Base-by-base conservation (phyloP, 208 protist genomes). In the Leishmania aethiopica region DNA sequence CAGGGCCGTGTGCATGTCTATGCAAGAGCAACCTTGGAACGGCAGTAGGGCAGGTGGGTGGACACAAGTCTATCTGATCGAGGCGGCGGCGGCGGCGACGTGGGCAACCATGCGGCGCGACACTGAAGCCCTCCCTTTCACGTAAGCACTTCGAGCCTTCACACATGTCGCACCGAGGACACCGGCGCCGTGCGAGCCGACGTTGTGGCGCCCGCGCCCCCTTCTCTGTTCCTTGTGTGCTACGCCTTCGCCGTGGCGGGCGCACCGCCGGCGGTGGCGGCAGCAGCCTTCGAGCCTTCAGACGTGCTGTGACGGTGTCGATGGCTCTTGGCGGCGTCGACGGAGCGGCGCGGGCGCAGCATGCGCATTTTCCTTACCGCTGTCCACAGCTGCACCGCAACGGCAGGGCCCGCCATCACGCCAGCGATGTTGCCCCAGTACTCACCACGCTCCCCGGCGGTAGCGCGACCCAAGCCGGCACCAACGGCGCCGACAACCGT, bases 351-450 rank as follows among this genome's bases (percentile, higher is more conserved):
- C 37, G 83, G 70, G 1, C 82, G 82, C n/a, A 81, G 73, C 60
- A 79, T 1, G 37, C 66, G 84, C 7, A 84, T 2, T 70, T 87
- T 88, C 28, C 79, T 22, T 42, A 76, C 51, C 25, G 67, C 45
- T 4, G n/a, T 40, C 74, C 75, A 32, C 55, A 90, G 17, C 74
- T 84, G 84, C 66, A 82, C 80, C 3, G 82, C 78, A 25, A 84
- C 76, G 0, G 86, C 19, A 5, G 93, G 85, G 0, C 89, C 90
- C n/a, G 77, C 45, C 25, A 84, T 10, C 37, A 86, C 67, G 25
- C 91, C 94, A 1, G 81, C 79, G n/a, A 93, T 82, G 78, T 90
- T 88, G 28, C 94, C 94, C 89, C 91, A 97, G 83, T 95, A 97
- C 87, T 94, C 92, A 17, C 94, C 92, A 57, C 89, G 78, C 62